A percentile compares a stretch with the other conserved stretches of the same genome.
These are phyloP conservation scores for Musa troglodytarum DNA, from an alignment of 176 grass and related monocot genomes.

Conservation along the genomic window DNA sequence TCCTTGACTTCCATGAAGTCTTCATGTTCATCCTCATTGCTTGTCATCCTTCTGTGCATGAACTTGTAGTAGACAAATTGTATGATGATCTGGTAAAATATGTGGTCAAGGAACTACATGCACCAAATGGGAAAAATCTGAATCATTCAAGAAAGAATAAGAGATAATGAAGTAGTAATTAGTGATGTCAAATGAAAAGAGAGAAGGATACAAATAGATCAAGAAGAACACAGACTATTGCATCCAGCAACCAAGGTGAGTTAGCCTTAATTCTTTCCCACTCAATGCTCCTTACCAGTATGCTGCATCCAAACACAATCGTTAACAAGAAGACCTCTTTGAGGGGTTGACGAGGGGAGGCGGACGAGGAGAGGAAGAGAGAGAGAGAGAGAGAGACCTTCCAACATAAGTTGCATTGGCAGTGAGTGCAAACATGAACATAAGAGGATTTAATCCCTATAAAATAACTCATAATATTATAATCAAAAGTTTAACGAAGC, in stretches of 20 bases:
- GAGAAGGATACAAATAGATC: conserved; percentile 19
- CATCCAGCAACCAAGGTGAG: conserved; percentile 17
- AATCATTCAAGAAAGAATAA: too few species aligned
- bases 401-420: conserved; percentile 20
- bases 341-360: too few species aligned
- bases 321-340: too few species aligned
- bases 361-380: too few species aligned
- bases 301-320: conserved; percentile 3
- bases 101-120: background rate
- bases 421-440: conserved; percentile 22
- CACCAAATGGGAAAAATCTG: too few species aligned
- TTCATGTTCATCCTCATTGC: too few species aligned
- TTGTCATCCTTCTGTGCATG: background rate
- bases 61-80: conserved; percentile 13
- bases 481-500: too few species aligned
- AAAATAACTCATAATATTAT: background rate
- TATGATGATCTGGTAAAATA: conserved; percentile 6
- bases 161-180: too few species aligned
- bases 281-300: conserved; percentile 15
- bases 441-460: conserved; percentile 22
- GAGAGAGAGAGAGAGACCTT: conserved; percentile 3
- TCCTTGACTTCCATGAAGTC: too few species aligned
- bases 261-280: conserved; percentile 19
- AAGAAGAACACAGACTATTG: conserved; percentile 17
- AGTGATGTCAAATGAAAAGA: too few species aligned